These are phyloP conservation scores for Suillus fuscotomentosus DNA, from an alignment of 768 basidiomycete species.

Conservation along the genomic window DNA sequence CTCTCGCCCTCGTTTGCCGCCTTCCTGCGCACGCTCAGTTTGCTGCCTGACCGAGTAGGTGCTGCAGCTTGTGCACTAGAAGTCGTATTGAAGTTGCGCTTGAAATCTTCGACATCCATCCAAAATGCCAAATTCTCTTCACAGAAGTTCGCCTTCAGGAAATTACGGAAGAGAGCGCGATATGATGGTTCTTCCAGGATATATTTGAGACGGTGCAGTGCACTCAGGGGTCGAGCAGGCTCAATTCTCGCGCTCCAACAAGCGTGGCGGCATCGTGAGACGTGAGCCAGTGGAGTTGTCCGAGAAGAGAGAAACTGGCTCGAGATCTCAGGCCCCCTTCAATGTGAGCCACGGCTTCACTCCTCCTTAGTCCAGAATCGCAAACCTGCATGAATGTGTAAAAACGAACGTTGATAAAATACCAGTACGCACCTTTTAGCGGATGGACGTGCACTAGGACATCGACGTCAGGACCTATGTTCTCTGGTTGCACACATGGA, in stretches of 20 bases:
- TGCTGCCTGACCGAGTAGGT: slow-evolving; percentile 35
- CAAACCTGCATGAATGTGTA: slow-evolving; percentile 53
- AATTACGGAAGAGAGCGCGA: slow-evolving; percentile 90
- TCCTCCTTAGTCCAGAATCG: slow-evolving; percentile 61
- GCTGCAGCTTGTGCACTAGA: slow-evolving; percentile 78
- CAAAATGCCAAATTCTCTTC: slow-evolving; percentile 98
- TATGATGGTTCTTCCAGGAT: slow-evolving; percentile 92
- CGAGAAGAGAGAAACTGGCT: slow-evolving; percentile 88
- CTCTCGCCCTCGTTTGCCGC: too few species aligned
- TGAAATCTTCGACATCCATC: slow-evolving; percentile 97
- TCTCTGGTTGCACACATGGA: slow-evolving; percentile 57
- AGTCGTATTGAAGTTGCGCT: slow-evolving; percentile 92
- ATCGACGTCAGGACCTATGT: slow-evolving; percentile 73
- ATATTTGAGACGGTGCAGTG: slow-evolving; percentile 66
- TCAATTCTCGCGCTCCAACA: too few species aligned
- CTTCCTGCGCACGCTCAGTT: slow-evolving; percentile 3
- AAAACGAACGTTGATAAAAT: background rate
- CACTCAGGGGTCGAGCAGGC: too few species aligned
- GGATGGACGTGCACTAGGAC: slow-evolving; percentile 85
- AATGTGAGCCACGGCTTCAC: slow-evolving; percentile 83
- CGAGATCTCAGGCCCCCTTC: slow-evolving; percentile 86
- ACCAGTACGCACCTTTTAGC: slow-evolving; percentile 66
- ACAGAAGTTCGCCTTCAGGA: slow-evolving; percentile 91
- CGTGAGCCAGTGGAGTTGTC: slow-evolving; percentile 52
- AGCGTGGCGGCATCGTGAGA: too few species aligned